phyloP scores from a whole-genome alignment of 2,329 filamentous ascomycete species.

The Colletotrichum sp. region DNA sequence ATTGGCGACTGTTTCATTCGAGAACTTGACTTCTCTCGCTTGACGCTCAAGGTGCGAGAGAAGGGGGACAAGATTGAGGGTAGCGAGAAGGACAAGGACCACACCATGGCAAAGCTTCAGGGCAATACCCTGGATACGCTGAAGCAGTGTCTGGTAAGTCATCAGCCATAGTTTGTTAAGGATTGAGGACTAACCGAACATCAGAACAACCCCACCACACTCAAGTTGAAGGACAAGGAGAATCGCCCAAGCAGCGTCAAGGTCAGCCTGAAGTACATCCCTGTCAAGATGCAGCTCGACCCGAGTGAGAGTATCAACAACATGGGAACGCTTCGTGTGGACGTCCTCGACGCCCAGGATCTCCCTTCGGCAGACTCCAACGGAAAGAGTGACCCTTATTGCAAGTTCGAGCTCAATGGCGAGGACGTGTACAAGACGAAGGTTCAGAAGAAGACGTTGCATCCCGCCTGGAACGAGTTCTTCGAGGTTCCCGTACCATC shows the following conservation, averaged over 20 bases:
- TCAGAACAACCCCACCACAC: slow-evolving; percentile 85
- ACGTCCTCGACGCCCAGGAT: slow-evolving; percentile 84
- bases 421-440: slow-evolving; percentile 95
- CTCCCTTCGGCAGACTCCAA: slow-evolving; percentile 96
- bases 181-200: background rate
- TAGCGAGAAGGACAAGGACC: slow-evolving; percentile 73
- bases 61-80: slow-evolving; percentile 70
- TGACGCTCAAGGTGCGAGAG: slow-evolving; percentile 86
- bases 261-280: slow-evolving; percentile 93
- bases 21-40: slow-evolving; percentile 93
- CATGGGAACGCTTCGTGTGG: slow-evolving; percentile 93
- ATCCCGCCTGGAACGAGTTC: slow-evolving; percentile 94
- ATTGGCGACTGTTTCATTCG: slow-evolving; percentile 95
- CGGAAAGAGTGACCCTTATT: slow-evolving; percentile 96
- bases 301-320: slow-evolving; percentile 98
- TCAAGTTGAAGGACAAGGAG: slow-evolving; percentile 80
- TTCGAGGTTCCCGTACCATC: slow-evolving; percentile 87
- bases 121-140: slow-evolving; percentile 88
- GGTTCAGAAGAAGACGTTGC: slow-evolving; percentile 93
- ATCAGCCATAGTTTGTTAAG: too few relatives aligned
- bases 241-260: slow-evolving; percentile 81
- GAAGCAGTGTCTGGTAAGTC: slow-evolving; percentile 80
- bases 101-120: slow-evolving; percentile 80
- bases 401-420: slow-evolving; percentile 90
- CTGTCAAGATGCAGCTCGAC: slow-evolving; percentile 91